Base-by-base conservation (phyloP, 768 basidiomycete genomes). In the Sporobolomyces phaffii region DNA sequence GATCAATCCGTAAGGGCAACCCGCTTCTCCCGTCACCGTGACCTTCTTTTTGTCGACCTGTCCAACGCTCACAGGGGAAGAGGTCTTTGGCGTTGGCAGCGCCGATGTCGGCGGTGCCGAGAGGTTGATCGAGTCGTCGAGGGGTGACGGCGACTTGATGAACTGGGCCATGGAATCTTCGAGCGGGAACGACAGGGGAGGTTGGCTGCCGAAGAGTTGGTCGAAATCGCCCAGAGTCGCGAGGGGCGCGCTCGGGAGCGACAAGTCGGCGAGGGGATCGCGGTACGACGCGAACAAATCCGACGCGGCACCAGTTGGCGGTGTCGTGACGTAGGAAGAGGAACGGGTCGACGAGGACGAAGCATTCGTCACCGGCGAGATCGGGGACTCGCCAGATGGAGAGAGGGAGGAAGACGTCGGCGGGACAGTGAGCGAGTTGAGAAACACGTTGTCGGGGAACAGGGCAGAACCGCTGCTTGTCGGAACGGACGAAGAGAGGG, bases 181-280 rank as follows among this genome's bases (percentile, higher is more conserved):
- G 4, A n/a, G 31, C 38, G 17, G 54, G 5, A 28, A 26, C 28
- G 15, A 20, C 14, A 26, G 48, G 10, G 29, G 41, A 44, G n/a
- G 34, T 29, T 1, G 24, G 17, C n/a, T n/a, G 24, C 38, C 57
- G 34, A 71, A 64, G 24, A 71, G 49, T 24, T n/a, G 41, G 49
- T 71, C 70, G 22, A 71, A 47, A 45, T 71, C 70, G n/a, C 22
- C 24, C 31, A 67, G 44, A 18, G 65, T 62, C 7, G 57, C 28
- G n/a, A 70, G 13, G 3, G 34, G 45, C 0, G 58, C 34, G 28
- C 18, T 10, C 7, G 31, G 51, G 8, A 49, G 52, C 6, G 38
- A 11, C 11, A 70, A 45, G 14, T 43, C 18, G 31, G 69, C 60
- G 28, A 63, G 44, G 45, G 69, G 54, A 28, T 71, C 70, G 53